A percentile compares a stretch with the other conserved stretches of the same genome.
phyloP scores from a whole-genome alignment of 352 stramenopile genomes.

The Stephanocyclus meneghinianus region DNA sequence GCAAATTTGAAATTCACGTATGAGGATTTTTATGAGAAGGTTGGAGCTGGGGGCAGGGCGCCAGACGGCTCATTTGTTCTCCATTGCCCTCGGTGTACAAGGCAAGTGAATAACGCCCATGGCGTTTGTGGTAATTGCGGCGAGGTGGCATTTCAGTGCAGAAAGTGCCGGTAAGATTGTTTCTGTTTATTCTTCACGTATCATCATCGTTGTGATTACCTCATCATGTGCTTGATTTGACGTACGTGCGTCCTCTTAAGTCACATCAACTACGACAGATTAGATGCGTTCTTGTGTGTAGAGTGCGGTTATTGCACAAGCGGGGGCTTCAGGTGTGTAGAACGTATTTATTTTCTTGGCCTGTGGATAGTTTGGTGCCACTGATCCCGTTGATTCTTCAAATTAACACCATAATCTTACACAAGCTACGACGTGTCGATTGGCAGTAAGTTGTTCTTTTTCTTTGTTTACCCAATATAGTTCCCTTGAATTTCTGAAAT shows the following conservation, averaged over 20 bases:
- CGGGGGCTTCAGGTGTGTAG: constrained; percentile 70
- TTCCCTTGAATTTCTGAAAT: neutral
- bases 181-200: neutral
- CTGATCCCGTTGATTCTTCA: neutral
- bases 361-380: too few species aligned
- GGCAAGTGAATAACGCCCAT: constrained; percentile 85
- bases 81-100: constrained; percentile 85
- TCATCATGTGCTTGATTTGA: neutral
- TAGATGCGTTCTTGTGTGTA: constrained; percentile 85
- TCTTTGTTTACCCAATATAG: too few species aligned
- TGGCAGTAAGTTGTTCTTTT: neutral
- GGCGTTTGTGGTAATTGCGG: constrained; percentile 86
- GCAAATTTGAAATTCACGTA: constrained; percentile 82
- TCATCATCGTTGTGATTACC: neutral
- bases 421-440: constrained; percentile 6
- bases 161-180: constrained; percentile 71
- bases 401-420: neutral
- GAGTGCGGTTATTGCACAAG: constrained; percentile 87
- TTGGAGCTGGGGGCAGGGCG: constrained; percentile 48
- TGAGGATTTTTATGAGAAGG: constrained; percentile 82
- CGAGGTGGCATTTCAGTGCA: constrained; percentile 86
- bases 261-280: constrained; percentile 87
- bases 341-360: too few species aligned
- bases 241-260: constrained; percentile 12
- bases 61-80: constrained; percentile 74